A percentile compares a stretch with the other conserved stretches of the same genome.
Evolutionary conservation across 768 basidiomycete genomes (phyloP).

Genomic region (Dentipellis sp.): DNA sequence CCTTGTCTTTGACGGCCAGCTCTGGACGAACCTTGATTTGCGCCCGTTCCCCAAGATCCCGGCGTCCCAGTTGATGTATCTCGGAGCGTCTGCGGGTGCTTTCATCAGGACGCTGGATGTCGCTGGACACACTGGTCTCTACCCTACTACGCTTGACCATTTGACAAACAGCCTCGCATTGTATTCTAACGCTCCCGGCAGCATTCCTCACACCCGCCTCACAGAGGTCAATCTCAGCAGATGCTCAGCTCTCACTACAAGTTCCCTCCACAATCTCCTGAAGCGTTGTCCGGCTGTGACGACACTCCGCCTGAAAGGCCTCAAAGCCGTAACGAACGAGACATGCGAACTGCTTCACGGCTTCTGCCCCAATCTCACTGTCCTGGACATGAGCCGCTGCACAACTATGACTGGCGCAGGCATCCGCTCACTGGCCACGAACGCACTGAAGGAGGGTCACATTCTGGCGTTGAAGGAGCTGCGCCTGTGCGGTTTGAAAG

Average conservation of each 20-base stretch:
- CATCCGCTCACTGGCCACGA: constrained; percentile 37
- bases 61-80: constrained; percentile 36
- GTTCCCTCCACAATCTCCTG: constrained; percentile 62
- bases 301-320: constrained; percentile 55
- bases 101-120: constrained; percentile 59
- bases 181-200: constrained; percentile 23
- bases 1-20: constrained; percentile 76
- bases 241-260: constrained; percentile 55
- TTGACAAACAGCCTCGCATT: constrained; percentile 48
- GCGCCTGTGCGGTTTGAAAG: constrained; percentile 56
- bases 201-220: constrained; percentile 52
- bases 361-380: constrained; percentile 44
- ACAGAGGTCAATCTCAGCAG: constrained; percentile 65
- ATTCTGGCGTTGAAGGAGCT: constrained; percentile 51
- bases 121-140: constrained; percentile 47
- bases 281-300: constrained; percentile 51
- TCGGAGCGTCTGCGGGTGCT: constrained; percentile 48
- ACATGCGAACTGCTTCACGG: constrained; percentile 62
- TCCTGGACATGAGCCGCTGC: constrained; percentile 68
- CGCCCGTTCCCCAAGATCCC: constrained; percentile 52
- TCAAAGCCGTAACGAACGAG: constrained; percentile 58
- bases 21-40: constrained; percentile 69
- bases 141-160: constrained; percentile 38
- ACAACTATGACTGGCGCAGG: constrained; percentile 57
- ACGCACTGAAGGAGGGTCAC: constrained; percentile 36